Percentiles rank a stretch among this genome's conserved stretches.
phyloP scores from a whole-genome alignment of 2,329 filamentous ascomycete genomes.

The Cucurbitaria berberidis region DNA sequence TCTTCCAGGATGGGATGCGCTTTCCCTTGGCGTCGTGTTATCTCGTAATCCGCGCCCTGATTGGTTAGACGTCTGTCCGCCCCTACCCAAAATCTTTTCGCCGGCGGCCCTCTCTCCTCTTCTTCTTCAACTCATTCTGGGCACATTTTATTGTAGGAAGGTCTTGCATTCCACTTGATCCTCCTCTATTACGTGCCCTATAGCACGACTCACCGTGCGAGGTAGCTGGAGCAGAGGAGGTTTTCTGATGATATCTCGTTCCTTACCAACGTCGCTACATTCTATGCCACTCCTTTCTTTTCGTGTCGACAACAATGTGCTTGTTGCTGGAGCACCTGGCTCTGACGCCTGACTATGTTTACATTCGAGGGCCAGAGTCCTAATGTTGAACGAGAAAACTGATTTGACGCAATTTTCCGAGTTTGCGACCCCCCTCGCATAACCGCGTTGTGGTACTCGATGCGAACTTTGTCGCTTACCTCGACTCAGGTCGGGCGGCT shows the following conservation, averaged over 20 bases:
- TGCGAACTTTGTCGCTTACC: not conserved
- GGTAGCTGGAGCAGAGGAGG: constrained; percentile 71
- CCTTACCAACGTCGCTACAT: constrained; percentile 73
- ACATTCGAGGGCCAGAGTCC: no score
- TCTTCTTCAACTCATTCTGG: constrained; percentile 63
- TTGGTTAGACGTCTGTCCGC: constrained; percentile 36
- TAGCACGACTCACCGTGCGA: constrained; percentile 61
- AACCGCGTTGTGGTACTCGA: not conserved
- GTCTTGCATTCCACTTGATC: constrained; percentile 56
- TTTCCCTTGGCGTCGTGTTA: constrained; percentile 17
- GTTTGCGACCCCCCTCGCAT: no score
- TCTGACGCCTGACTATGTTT: no score
- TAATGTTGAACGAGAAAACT: no score
- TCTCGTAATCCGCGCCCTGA: constrained; percentile 34
- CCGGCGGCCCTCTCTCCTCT: constrained; percentile 15
- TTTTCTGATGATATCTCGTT: constrained; percentile 64
- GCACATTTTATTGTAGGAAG: constrained; percentile 71
- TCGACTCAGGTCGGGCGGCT: not conserved
- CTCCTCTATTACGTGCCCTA: constrained; percentile 69
- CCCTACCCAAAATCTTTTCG: constrained; percentile 38
- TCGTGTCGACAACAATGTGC: no score
- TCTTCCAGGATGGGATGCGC: constrained; percentile 29
- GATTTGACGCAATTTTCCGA: no score
- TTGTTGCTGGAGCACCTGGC: no score
- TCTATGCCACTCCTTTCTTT: constrained; percentile 1